Evolutionary conservation across 441 rosid species (phyloP).

Genomic region (Gossypium schwendimanii): DNA sequence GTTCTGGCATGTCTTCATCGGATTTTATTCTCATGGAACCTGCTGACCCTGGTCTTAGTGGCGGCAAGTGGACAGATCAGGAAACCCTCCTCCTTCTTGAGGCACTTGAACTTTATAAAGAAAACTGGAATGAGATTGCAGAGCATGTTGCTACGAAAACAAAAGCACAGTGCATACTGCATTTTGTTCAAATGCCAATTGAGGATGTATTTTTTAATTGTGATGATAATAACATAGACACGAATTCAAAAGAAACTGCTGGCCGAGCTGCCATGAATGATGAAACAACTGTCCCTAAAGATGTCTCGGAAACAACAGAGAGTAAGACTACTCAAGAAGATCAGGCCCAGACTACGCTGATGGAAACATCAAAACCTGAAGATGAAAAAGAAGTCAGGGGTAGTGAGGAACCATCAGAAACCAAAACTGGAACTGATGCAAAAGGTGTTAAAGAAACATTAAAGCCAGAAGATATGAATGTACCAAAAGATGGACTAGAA

Average conservation of each 20-base stretch:
- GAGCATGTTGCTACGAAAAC: slow-evolving; percentile 99
- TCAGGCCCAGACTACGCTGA: slow-evolving; percentile 33
- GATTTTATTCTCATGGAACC: slow-evolving; percentile 98
- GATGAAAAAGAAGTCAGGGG: slow-evolving; percentile 38
- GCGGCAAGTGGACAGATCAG: slow-evolving; percentile 98
- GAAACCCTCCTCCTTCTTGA: slow-evolving; percentile 98
- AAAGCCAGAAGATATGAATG: slow-evolving; percentile 33
- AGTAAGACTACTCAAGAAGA: slow-evolving; percentile 42
- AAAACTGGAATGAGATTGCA: slow-evolving; percentile 95
- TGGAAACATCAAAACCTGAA: slow-evolving; percentile 48
- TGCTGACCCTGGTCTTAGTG: slow-evolving; percentile 74
- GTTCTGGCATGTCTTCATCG: slow-evolving; percentile 75
- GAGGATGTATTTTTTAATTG: slow-evolving; percentile 71
- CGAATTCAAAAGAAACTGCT: slow-evolving; percentile 36
- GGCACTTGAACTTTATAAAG: slow-evolving; percentile 87
- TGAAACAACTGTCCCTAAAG: slow-evolving; percentile 39
- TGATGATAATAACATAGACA: slow-evolving; percentile 34
- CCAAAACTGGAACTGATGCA: slow-evolving; percentile 27
- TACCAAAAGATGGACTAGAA: slow-evolving; percentile 31
- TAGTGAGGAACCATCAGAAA: slow-evolving; percentile 28
- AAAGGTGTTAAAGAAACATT: slow-evolving; percentile 34
- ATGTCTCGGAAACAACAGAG: slow-evolving; percentile 43
- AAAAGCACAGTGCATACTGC: slow-evolving; percentile 95
- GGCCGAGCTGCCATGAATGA: slow-evolving; percentile 31
- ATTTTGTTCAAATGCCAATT: slow-evolving; percentile 95